Percentiles rank a stretch among this genome's conserved stretches.
Evolutionary conservation across 1,284 basidiomycete species (phyloP).

Genomic region (Tilletia walkeri): DNA sequence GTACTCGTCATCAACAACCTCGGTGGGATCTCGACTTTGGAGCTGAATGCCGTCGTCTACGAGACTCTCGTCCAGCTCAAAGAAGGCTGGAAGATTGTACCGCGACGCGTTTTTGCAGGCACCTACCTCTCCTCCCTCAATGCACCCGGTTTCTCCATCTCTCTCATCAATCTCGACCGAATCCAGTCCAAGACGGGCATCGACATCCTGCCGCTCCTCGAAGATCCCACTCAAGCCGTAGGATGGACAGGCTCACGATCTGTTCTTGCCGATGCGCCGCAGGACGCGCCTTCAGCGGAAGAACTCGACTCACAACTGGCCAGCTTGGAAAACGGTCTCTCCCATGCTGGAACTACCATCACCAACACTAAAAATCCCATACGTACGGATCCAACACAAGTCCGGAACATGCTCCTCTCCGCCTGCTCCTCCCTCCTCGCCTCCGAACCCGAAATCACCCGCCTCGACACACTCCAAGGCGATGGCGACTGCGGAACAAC

Average conservation of each 20-base stretch:
- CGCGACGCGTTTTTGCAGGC: constrained; percentile 57
- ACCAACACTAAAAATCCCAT: not conserved
- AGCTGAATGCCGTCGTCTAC: constrained; percentile 62
- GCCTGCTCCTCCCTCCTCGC: constrained; percentile 56
- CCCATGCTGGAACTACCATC: not conserved
- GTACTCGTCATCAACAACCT: constrained; percentile 63
- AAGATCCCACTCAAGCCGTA: constrained; percentile 58
- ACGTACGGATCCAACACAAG: constrained; percentile 42
- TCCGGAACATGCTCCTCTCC: constrained; percentile 50
- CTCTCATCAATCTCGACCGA: constrained; percentile 58
- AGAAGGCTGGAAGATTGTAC: constrained; percentile 54
- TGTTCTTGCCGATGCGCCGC: not conserved
- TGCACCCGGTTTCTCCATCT: constrained; percentile 59
- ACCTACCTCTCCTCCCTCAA: constrained; percentile 61
- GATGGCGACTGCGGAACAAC: constrained; percentile 56
- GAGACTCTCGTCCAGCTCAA: constrained; percentile 59
- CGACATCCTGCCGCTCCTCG: constrained; percentile 57
- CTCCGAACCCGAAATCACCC: constrained; percentile 58
- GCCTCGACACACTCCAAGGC: constrained; percentile 59
- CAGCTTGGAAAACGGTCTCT: not conserved
- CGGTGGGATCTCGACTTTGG: constrained; percentile 63
- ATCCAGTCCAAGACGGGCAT: constrained; percentile 45
- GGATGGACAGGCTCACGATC: constrained; percentile 57
- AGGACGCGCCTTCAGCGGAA: not conserved
- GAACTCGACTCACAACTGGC: not conserved